These are phyloP conservation scores for Osmanthus fragrans DNA, from an alignment of 257 asterid genomes.

Conservation along the genomic window DNA sequence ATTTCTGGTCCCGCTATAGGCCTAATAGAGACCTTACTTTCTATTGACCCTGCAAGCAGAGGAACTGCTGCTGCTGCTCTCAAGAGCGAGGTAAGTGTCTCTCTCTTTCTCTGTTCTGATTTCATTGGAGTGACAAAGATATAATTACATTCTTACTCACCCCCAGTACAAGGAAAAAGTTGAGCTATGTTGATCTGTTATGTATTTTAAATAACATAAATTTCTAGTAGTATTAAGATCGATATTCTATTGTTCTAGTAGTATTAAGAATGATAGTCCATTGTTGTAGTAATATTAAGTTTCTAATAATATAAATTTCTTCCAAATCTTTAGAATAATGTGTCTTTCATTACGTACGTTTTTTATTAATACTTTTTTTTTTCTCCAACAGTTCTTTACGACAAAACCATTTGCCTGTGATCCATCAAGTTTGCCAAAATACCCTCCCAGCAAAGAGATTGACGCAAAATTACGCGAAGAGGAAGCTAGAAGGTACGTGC, in stretches of 20 bases:
- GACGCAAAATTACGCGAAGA: slow-evolving; percentile 94
- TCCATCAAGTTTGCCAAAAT: slow-evolving; percentile 81
- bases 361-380: slow-evolving; percentile 19
- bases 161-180: background rate
- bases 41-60: slow-evolving; percentile 71
- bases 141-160: background rate
- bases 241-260: no score
- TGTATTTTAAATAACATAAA: background rate
- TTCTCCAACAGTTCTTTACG: slow-evolving; percentile 60
- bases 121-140: background rate
- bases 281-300: background rate
- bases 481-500: slow-evolving; percentile 70
- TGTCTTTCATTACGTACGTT: background rate
- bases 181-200: background rate
- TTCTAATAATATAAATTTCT: background rate
- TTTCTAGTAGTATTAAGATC: no score
- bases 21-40: slow-evolving; percentile 77
- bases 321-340: background rate
- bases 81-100: slow-evolving; percentile 54
- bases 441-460: slow-evolving; percentile 97
- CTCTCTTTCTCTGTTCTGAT: slow-evolving; percentile 9
- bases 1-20: slow-evolving; percentile 60
- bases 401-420: slow-evolving; percentile 74
- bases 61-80: slow-evolving; percentile 79
- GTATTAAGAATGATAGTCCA: background rate